Conservation (phyloP, 371 early-diverging fungal species). For the Cokeromyces recurvatus region DNA sequence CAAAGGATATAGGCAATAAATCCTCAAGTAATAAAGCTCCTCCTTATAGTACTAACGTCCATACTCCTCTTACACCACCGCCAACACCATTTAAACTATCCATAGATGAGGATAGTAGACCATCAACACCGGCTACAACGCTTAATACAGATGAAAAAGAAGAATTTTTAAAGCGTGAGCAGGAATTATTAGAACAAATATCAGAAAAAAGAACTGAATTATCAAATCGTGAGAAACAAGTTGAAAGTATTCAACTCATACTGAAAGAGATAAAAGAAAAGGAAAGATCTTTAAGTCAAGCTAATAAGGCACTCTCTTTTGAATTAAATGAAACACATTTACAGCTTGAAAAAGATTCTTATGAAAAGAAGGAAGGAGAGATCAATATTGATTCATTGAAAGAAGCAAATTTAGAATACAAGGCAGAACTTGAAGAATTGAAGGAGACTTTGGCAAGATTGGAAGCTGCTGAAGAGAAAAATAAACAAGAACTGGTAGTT, state of each 20-base stretch:
- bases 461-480: conserved; percentile 28
- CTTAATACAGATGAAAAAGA: conserved; percentile 89
- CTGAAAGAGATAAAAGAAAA: conserved; percentile 54
- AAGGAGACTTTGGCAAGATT: conserved; percentile 54
- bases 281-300: conserved; percentile 42
- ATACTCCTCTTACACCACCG: conserved; percentile 28
- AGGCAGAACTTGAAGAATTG: conserved; percentile 63
- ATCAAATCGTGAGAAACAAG: conserved; percentile 45
- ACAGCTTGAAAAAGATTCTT: conserved; percentile 79
- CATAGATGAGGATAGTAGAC: conserved; percentile 49
- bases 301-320: conserved; percentile 61
- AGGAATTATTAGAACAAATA: conserved; percentile 87
- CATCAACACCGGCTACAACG: conserved; percentile 73
- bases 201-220: conserved; percentile 78
- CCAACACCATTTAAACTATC: conserved; percentile 41
- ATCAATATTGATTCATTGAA: conserved; percentile 81
- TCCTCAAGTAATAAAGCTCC: conserved; percentile 90
- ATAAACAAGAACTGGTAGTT: background rate
- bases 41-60: conserved; percentile 38
- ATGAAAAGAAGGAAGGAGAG: conserved; percentile 80
- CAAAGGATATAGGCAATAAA: conserved; percentile 97
- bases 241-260: conserved; percentile 60
- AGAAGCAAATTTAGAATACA: conserved; percentile 75
- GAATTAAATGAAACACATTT: conserved; percentile 70
- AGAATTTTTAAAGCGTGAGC: conserved; percentile 90